Evolutionary conservation across 345 rosid genomes (phyloP), one percentile per base, ranked within the genome.

Genomic region (Sapria himalayana): DNA sequence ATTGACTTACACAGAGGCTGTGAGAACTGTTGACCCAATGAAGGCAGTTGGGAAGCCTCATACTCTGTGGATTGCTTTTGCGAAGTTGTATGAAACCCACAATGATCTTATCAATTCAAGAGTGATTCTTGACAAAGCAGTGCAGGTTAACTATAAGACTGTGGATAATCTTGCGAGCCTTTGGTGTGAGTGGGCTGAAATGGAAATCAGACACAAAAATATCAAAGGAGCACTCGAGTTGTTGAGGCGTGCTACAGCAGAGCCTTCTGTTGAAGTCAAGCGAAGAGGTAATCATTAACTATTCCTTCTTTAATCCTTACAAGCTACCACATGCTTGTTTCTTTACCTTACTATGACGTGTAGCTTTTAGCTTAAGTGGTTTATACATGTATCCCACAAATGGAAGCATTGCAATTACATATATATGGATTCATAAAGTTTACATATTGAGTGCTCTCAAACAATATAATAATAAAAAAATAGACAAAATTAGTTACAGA

Each of bases 161-260:
- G 82, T 89, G 22, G 98, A 89, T 53, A 80, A 89, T 64, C 75
- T 82, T 39, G 98, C 98, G 17, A 79, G 85, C 33, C 66, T 76
- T 19, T 82, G 94, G 94, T 80, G 94, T 49, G 94, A 76, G 65
- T 89, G 98, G 98, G 81, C 98, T 9, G 94, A 89, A 64, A 82
- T 82, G 94, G 98, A 89, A 53, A 25, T 89, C 40, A 74, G 79
- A 51, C 79, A 89, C 55, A 64, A 74, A 49, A 89, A 79, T 61
- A 74, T 89, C 57, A 69, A 71, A 47, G 86, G 72, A 50, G 98
- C 95, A 7, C 48, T 89, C 42, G 93, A 82, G 64, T 60, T 79
- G 48, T 72, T 82, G 85, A 76, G 93, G 54, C 75, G 85, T 23
- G 94, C 94, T 29, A 86, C 94, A 15, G 98, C 95, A 20, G 94